Conservation (phyloP, 164 flowering plant species). For the Dillenia suffruticosa region DNA sequence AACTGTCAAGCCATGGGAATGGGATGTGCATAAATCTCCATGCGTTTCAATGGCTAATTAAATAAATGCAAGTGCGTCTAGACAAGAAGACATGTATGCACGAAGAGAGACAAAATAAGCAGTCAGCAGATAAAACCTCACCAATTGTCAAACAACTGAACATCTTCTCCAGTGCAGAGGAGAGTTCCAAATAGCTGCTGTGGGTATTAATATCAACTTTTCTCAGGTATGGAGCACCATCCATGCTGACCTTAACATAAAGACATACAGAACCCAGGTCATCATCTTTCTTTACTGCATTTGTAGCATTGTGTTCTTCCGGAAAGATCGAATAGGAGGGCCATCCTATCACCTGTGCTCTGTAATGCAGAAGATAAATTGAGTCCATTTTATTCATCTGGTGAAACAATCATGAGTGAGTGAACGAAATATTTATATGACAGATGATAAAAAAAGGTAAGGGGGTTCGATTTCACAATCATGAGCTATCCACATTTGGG, state of each 20-base stretch:
- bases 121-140: constrained; percentile 11
- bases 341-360: constrained; percentile 94
- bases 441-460: not conserved
- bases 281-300: constrained; percentile 36
- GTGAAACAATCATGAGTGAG: no score
- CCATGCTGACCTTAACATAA: constrained; percentile 92
- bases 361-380: constrained; percentile 13
- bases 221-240: constrained; percentile 89
- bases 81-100: no score
- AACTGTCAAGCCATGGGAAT: no score
- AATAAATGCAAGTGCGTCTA: no score
- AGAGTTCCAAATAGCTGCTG: constrained; percentile 57
- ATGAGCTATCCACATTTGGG: no score
- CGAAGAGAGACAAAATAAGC: no score
- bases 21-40: no score
- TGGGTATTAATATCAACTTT: constrained; percentile 73
- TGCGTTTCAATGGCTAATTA: no score
- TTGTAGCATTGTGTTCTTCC: constrained; percentile 72
- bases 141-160: constrained; percentile 85
- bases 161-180: constrained; percentile 82
- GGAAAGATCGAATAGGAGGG: constrained; percentile 88
- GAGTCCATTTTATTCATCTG: no score
- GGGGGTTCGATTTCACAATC: not conserved
- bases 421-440: no score
- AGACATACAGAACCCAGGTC: constrained; percentile 45